Conservation (phyloP, 768 basidiomycete genomes). For the Tricholoma matsutake region DNA sequence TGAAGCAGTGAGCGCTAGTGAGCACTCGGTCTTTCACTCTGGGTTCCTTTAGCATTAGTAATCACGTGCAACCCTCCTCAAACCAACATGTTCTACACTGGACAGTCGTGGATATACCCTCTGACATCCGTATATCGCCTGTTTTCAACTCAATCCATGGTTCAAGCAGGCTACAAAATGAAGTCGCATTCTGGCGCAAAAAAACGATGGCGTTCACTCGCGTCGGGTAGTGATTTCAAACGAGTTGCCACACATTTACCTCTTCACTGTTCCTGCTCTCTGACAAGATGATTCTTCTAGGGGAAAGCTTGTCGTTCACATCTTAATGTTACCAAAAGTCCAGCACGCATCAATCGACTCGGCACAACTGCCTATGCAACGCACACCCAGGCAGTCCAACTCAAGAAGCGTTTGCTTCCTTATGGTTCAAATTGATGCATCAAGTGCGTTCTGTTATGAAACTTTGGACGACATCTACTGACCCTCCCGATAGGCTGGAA, state of each 20-base stretch:
- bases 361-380: slow-evolving; percentile 65
- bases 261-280: background rate
- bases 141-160: slow-evolving; percentile 59
- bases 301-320: slow-evolving; percentile 71
- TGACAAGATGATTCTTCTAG: slow-evolving; percentile 32
- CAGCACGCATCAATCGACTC: slow-evolving; percentile 64
- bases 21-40: background rate
- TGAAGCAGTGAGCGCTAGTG: background rate
- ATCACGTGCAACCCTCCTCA: background rate
- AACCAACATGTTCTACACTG: slow-evolving; percentile 4
- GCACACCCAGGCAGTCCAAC: slow-evolving; percentile 57
- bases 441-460: background rate
- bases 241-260: slow-evolving; percentile 46
- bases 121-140: slow-evolving; percentile 27
- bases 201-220: slow-evolving; percentile 74
- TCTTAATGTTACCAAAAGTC: slow-evolving; percentile 65
- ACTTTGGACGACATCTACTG: background rate
- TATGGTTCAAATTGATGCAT: slow-evolving; percentile 45
- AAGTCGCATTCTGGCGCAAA: slow-evolving; percentile 81
- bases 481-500: background rate
- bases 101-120: slow-evolving; percentile 14
- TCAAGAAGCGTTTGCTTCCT: slow-evolving; percentile 67
- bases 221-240: slow-evolving; percentile 66
- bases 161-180: slow-evolving; percentile 67
- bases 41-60: background rate